phyloP scores from a whole-genome alignment of 192 early-diverging fungal genomes.

The Backusella westeae region DNA sequence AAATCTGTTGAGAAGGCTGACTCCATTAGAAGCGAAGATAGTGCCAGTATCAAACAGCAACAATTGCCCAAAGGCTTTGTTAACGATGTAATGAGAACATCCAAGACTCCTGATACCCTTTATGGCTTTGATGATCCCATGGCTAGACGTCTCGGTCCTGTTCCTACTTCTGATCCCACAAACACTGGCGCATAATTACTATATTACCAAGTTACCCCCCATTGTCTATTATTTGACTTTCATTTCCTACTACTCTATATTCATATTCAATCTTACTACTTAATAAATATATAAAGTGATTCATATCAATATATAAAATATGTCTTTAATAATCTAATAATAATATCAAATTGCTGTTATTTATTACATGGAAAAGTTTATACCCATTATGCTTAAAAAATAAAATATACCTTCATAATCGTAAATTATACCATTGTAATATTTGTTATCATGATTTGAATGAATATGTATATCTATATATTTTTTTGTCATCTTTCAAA shows the following conservation, averaged over 20 bases:
- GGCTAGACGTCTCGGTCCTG: conserved; percentile 10
- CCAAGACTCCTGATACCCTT: conserved; percentile 4
- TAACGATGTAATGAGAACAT: conserved; percentile 7
- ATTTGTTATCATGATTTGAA: too few species aligned
- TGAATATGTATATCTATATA: background rate
- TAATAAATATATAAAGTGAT: background rate
- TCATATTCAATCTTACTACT: background rate
- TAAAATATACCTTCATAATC: background rate
- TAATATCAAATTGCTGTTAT: background rate
- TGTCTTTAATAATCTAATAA: background rate
- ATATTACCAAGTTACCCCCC: background rate
- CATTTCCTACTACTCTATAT: background rate
- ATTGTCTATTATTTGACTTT: background rate
- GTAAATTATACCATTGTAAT: background rate
- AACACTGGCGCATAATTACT: conserved; percentile 14
- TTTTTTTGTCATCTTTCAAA: background rate
- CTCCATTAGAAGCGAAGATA: background rate
- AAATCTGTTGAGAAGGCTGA: background rate
- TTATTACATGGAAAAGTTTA: too few species aligned
- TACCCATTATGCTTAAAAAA: too few species aligned
- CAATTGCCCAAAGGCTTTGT: conserved; percentile 8
- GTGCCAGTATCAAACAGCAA: background rate
- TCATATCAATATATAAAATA: background rate
- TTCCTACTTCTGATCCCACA: conserved; percentile 10
- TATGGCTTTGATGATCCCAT: conserved; percentile 16